These are phyloP conservation scores for Podaxis pistillaris DNA, from an alignment of 768 basidiomycete species.

Conservation along the genomic window DNA sequence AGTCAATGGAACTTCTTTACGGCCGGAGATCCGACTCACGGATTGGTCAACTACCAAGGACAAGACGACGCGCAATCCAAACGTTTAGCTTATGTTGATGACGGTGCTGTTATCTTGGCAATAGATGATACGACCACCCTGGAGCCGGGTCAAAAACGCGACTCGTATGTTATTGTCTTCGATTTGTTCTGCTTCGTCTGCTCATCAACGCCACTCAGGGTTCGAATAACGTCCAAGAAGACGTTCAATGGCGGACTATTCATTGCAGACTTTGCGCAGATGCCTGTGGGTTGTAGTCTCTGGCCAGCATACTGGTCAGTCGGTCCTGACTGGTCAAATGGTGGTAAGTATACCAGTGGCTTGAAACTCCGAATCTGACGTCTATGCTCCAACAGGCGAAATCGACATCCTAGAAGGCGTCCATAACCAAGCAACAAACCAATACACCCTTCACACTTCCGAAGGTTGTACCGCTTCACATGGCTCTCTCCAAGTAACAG, in stretches of 20 bases:
- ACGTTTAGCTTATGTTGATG: conserved; percentile 58
- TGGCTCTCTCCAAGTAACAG: conserved; percentile 23
- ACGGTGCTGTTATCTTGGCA: conserved; percentile 56
- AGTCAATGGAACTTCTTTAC: conserved; percentile 73
- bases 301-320: conserved; percentile 57
- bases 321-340: conserved; percentile 50
- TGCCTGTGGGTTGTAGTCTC: conserved; percentile 72
- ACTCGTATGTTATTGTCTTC: conserved; percentile 37
- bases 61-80: conserved; percentile 45
- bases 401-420: conserved; percentile 79
- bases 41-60: conserved; percentile 60
- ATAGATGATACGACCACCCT: conserved; percentile 59
- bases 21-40: conserved; percentile 64
- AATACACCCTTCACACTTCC: conserved; percentile 64
- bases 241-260: conserved; percentile 66
- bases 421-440: conserved; percentile 54
- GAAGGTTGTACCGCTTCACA: conserved; percentile 36
- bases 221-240: conserved; percentile 68
- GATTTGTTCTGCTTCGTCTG: conserved; percentile 9
- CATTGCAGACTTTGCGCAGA: conserved; percentile 66
- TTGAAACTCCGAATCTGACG: not conserved
- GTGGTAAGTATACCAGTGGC: conserved; percentile 29
- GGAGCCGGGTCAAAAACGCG: conserved; percentile 50
- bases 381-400: conserved; percentile 36
- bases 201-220: conserved; percentile 33